A percentile compares a stretch with the other conserved stretches of the same genome.
Evolutionary conservation across 768 basidiomycete genomes (phyloP).

Genomic region (Amylocystis lapponica): DNA sequence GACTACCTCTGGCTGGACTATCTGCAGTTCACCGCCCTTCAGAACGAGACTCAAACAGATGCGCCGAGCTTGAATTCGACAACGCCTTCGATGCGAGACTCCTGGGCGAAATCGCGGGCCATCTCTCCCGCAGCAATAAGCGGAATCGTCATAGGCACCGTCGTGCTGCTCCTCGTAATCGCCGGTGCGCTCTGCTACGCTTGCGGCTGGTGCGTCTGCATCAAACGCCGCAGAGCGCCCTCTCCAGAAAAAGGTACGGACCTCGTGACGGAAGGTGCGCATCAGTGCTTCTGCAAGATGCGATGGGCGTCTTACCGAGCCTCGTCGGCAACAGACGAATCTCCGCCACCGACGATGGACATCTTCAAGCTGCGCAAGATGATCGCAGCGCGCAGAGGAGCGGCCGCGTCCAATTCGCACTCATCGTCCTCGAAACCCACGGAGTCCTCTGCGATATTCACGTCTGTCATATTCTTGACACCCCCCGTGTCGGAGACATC

Average conservation of each 20-base stretch:
- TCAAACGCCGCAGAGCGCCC: background rate
- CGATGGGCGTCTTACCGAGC: background rate
- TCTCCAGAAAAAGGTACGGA: background rate
- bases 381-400: background rate
- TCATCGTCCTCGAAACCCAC: conserved; percentile 10
- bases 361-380: background rate
- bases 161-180: background rate
- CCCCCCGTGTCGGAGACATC: conserved; percentile 15
- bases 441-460: conserved; percentile 13
- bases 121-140: conserved; percentile 6
- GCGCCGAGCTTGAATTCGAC: background rate
- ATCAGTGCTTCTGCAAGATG: background rate
- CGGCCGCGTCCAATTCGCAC: conserved; percentile 4
- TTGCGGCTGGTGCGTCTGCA: background rate
- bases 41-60: background rate
- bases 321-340: background rate
- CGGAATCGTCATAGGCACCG: conserved; percentile 6
- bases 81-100: no score
- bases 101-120: no score
- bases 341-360: background rate
- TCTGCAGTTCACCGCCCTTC: conserved; percentile 8
- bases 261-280: background rate
- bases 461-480: conserved; percentile 14
- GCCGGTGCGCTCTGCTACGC: background rate
- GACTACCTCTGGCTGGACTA: conserved; percentile 10